Evolutionary conservation across 179 eudicot genomes (phyloP), one percentile per base, ranked within the genome.

Genomic region (Gypsophila paniculata): DNA sequence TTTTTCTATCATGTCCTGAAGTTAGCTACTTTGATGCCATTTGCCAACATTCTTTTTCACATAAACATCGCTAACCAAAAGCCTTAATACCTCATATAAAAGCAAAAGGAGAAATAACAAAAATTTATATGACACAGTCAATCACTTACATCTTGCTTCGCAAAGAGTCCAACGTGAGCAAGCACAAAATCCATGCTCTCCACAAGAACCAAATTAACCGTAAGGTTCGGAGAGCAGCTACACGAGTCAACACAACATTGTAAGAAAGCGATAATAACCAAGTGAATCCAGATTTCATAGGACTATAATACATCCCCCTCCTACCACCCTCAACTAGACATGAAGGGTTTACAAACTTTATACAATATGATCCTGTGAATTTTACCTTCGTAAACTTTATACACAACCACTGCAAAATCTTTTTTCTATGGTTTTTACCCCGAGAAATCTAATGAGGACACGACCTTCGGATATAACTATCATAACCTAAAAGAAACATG

Each of bases 181-280:
- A 86, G 88, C 71, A 81, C 87, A 72, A 82, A 76, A 73, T 95
- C 98, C 96, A 95, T 87, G 86, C 93, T 90, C 82, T 95, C 98
- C 68, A 92, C 89, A 71, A 95, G 86, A 79, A 95, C 99, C 82
- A 89, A 84, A 74, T 82, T 87, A 78, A 77, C 86, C 72, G 71
- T 87, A 67, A 95, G 96, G 83, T 95, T 95, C 0, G 99, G 98
- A 51, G 85, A 85, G 86, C 99, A 95, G 89, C 99, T 95, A 79
- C 80, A 82, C 44, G 44, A 75, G 70, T 29, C 76, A 74, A 69
- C n/a, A 69, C 44, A 75, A 70, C 14, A 36, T 72, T 59, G 29
- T 59, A 69, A 57, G 59, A 51, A 36, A 42, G n/a, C 72, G 38
- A 49, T 38, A 11, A 5, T 4, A 59, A 71, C 15, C 4, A 70